A percentile compares a stretch with the other conserved stretches of the same genome.
Conservation (phyloP, 1,284 basidiomycete species). For the Ustilago curta region DNA sequence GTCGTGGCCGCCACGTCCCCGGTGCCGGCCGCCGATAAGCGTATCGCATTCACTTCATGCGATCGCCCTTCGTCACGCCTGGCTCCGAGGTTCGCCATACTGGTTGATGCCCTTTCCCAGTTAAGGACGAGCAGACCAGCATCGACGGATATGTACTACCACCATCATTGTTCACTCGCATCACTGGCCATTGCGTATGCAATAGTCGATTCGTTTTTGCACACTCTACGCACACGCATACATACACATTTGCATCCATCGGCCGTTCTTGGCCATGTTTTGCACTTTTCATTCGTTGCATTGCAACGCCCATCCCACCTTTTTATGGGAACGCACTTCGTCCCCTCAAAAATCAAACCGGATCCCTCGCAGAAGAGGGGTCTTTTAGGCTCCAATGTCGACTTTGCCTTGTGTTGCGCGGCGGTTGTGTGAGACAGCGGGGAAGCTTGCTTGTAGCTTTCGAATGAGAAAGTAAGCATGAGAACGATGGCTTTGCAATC, state of each 20-base stretch:
- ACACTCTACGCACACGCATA: constrained; percentile 14
- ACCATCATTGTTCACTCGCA: constrained; percentile 25
- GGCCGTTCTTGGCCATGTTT: not conserved
- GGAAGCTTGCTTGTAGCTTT: not conserved
- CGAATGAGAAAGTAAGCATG: not conserved
- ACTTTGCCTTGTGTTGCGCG: not conserved
- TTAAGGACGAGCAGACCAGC: not conserved
- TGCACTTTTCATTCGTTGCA: constrained; percentile 23
- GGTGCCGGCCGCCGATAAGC: constrained; percentile 68
- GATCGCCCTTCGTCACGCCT: constrained; percentile 1
- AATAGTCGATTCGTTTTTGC: constrained; percentile 7
- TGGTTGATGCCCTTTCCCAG: not conserved
- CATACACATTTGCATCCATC: constrained; percentile 10
- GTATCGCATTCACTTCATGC: constrained; percentile 10
- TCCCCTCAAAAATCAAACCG: constrained; percentile 38
- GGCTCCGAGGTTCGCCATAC: constrained; percentile 12
- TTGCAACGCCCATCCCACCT: constrained; percentile 25
- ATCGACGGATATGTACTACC: constrained; percentile 37
- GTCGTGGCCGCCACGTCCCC: constrained; percentile 66
- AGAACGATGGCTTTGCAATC: too few relatives aligned
- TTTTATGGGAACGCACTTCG: constrained; percentile 21
- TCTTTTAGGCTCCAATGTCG: constrained; percentile 35
- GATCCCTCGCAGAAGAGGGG: constrained; percentile 37
- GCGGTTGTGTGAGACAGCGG: not conserved
- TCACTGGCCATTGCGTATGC: constrained; percentile 2